Evolutionary conservation across 345 rosid genomes (phyloP).

Genomic region (Camelina neglecta): DNA sequence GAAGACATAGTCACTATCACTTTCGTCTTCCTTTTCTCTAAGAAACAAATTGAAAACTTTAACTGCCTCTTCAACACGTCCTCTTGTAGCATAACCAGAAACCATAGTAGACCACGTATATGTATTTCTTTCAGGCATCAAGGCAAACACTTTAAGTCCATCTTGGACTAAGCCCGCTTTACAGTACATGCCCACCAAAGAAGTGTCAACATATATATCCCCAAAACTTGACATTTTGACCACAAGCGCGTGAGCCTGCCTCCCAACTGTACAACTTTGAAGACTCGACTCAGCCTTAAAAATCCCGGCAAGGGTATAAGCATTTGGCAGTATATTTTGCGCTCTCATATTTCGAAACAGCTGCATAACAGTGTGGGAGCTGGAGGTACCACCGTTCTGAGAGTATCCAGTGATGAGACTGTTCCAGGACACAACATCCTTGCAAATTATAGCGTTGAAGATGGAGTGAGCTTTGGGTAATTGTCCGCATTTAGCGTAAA

Average conservation of each 20-base stretch:
- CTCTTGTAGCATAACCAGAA: constrained; percentile 69
- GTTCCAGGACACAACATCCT: constrained; percentile 82
- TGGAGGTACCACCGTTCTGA: constrained; percentile 58
- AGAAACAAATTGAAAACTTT: constrained; percentile 55
- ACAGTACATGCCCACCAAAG: constrained; percentile 70
- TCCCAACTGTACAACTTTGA: constrained; percentile 47
- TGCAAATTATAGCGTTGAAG: constrained; percentile 56
- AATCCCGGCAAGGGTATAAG: constrained; percentile 78
- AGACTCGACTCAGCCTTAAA: constrained; percentile 64
- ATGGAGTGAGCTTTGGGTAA: constrained; percentile 57
- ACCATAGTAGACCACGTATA: constrained; percentile 74
- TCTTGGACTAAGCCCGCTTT: constrained; percentile 58
- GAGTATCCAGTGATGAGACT: constrained; percentile 80
- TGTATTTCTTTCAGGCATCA: constrained; percentile 65
- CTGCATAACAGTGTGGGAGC: constrained; percentile 53
- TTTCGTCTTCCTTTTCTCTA: constrained; percentile 48
- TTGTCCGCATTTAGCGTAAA: constrained; percentile 70
- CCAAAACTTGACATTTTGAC: constrained; percentile 57
- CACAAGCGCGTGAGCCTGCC: constrained; percentile 72
- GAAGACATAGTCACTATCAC: constrained; percentile 66
- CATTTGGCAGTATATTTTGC: constrained; percentile 65
- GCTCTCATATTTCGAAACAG: constrained; percentile 70
- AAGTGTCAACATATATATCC: constrained; percentile 84
- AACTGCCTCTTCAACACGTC: constrained; percentile 52
- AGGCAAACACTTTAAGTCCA: constrained; percentile 65